Base-by-base conservation (phyloP, 805 yeast species). In the Kodamaea leandrae region DNA sequence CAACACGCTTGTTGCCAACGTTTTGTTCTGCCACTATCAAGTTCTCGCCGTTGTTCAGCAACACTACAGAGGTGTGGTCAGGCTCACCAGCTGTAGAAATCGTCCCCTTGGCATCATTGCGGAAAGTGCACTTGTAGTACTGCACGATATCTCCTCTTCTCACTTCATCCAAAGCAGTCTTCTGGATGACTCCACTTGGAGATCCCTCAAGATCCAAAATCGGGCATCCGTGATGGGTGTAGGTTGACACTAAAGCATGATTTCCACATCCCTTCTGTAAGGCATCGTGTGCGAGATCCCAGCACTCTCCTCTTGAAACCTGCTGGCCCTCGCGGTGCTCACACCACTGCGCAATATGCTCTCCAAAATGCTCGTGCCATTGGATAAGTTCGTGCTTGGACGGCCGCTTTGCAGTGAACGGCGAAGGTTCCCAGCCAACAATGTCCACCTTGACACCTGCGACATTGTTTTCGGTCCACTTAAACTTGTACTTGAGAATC, bases 251-350 rank as follows among this genome's bases (percentile, higher is more conserved):
- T 55, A 77, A 76, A 0, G 83, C 82, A 51, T 76, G 77, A 20
- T 68, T 74, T 0, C 82, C 82, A 52, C 82, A 77, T 0, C 78
- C 78, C 44, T 74, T 71, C 36, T 61, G 54, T 30, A 78, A 58
- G 0, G 82, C 80, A 36, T 75, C 76, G 39, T 66, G 72, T 0
- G 82, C 83, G 43, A 78, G 64, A 24, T 78, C 78, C 82, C 82
- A 78, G 48, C 83, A 77, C 49, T 78, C 82, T 5, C 83, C 83
- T 28, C 68, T 55, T 2, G 80, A 81, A 8, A 78, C 80, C 37
- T 58, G 55, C 36, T 66, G 61, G 6, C 80, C 80, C 23, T 60
- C 48, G 15, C 67, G 65, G 17, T 65, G 71, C 46, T 75, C 78
- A 53, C 73, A 64, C 83, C 83, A 78, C 20, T 68, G 60, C 3